Base-by-base conservation (phyloP, 1,284 basidiomycete species). In the Fomes fomentarius region DNA sequence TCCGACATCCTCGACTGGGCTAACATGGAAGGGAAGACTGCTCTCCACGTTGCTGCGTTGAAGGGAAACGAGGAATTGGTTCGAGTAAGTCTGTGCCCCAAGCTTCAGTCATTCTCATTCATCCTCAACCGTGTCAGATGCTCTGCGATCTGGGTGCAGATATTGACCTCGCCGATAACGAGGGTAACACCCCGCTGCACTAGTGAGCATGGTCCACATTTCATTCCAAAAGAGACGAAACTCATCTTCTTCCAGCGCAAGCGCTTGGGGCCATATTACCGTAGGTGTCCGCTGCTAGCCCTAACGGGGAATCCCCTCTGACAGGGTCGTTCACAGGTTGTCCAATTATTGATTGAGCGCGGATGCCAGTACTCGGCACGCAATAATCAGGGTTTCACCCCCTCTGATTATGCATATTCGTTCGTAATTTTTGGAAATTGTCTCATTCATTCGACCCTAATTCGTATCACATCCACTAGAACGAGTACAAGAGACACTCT, bases 381-480 rank as follows among this genome's bases (percentile, higher is more conserved):
- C 59, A 98, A 98, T 69, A 92, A 92, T 53, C 87, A 94, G 57
- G 94, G 93, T 0, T 98, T 94, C 66, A 93, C 91, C 1, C 87
- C 96, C 2, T 87, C 87, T 0, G 95, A 98, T 71, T 96, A 94
- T 70, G 92, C 94, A 11, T 98, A 93, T 71, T 93, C 91, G 83
- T 93, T 68, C 65, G 89, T 80, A 9, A 3, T 22, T 37, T 26
- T 8, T 14, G 6, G 28, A 10, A 24, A 37, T 25, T 17, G 1
- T 17, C 45, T 9, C 33, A 8, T 37, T 17, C 10, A 10, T 11
- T n/a, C n/a, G 11, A 25, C 21, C 33, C 24, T 47, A 24, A 37
- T n/a, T 19, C 15, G 15, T 7, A 21, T 8, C 25, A 8, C 84
- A 21, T 50, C 39, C 82, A 79, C 64, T 24, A 89, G 78, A 60